phyloP scores from a whole-genome alignment of 805 yeast genomes.

The Hanseniaspora mollemarum region DNA sequence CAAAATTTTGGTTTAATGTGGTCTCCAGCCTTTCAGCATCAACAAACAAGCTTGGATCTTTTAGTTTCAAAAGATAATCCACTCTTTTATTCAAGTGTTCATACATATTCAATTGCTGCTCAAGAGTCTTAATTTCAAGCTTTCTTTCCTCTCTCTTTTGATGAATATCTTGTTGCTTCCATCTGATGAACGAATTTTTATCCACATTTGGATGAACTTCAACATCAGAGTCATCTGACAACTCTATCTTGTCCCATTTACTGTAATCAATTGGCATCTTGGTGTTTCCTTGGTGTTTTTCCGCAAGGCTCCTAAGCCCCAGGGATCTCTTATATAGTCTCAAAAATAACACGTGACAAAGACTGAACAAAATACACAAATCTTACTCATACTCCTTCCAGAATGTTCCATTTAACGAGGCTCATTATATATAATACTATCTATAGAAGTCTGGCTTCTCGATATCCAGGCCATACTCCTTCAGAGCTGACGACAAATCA shows the following conservation, averaged over 20 bases:
- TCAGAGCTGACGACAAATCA: conserved; percentile 80
- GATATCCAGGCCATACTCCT: conserved; percentile 85
- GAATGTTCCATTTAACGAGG: neutral
- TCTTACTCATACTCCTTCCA: neutral
- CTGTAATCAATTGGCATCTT: conserved; percentile 83
- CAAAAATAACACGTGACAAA: neutral
- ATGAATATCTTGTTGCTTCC: conserved; percentile 97
- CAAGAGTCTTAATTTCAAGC: conserved; percentile 61
- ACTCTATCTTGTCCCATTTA: conserved; percentile 93
- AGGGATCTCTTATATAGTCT: neutral
- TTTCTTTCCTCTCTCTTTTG: conserved; percentile 77
- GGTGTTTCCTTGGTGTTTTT: neutral
- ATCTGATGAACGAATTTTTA: conserved; percentile 76
- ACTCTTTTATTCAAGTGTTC: conserved; percentile 61
- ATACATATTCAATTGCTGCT: conserved; percentile 74
- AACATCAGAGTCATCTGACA: conserved; percentile 91
- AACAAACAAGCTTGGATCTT: conserved; percentile 28
- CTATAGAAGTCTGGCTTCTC: conserved; percentile 91
- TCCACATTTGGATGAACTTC: conserved; percentile 99
- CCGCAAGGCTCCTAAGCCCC: neutral
- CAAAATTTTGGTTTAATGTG: conserved; percentile 43
- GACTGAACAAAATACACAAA: neutral
- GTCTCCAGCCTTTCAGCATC: conserved; percentile 28
- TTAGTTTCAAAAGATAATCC: conserved; percentile 43
- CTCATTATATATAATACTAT: conserved; percentile 26